Percentiles rank a stretch among this genome's conserved stretches.
Evolutionary conservation across 2,329 filamentous ascomycete genomes (phyloP).

Genomic region (Verticillium albo-atrum): DNA sequence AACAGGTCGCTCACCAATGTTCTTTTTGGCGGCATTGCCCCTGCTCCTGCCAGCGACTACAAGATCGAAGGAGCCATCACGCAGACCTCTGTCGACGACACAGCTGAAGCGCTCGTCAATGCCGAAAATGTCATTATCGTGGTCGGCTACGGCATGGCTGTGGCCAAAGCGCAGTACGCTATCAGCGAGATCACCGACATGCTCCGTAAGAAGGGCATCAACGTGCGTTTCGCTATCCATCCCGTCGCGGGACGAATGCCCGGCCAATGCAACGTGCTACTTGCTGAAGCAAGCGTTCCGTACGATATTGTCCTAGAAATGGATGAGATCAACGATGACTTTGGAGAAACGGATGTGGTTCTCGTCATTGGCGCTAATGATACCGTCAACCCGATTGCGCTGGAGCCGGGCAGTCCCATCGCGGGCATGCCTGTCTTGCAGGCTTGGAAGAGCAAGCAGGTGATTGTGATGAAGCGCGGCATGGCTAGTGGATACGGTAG

Average conservation of each 20-base stretch:
- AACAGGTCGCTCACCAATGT: slow-evolving; percentile 87
- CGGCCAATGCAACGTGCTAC: slow-evolving; percentile 85
- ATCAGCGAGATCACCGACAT: slow-evolving; percentile 76
- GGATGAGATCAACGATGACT: slow-evolving; percentile 96
- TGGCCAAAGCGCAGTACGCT: slow-evolving; percentile 89
- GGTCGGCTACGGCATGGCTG: slow-evolving; percentile 91
- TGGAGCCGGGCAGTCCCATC: slow-evolving; percentile 79
- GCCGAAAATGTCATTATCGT: slow-evolving; percentile 85
- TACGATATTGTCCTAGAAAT: slow-evolving; percentile 93
- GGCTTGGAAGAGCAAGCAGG: slow-evolving; percentile 91
- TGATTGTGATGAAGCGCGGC: slow-evolving; percentile 88
- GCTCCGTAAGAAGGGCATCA: slow-evolving; percentile 70
- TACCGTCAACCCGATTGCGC: slow-evolving; percentile 84
- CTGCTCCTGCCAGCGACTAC: slow-evolving; percentile 57
- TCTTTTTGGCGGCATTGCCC: slow-evolving; percentile 75
- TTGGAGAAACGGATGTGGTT: slow-evolving; percentile 77
- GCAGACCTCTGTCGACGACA: slow-evolving; percentile 75
- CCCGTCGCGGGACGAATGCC: slow-evolving; percentile 90
- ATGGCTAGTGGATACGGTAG: slow-evolving; percentile 83
- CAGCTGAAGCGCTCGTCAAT: slow-evolving; percentile 68
- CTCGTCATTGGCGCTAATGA: slow-evolving; percentile 91
- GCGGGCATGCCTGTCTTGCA: slow-evolving; percentile 91
- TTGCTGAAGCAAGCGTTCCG: slow-evolving; percentile 82
- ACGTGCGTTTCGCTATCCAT: slow-evolving; percentile 85
- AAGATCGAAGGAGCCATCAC: slow-evolving; percentile 79